A percentile compares a stretch with the other conserved stretches of the same genome.
Conservation (phyloP, 192 early-diverging fungal species). For the Podochytrium sp. region DNA sequence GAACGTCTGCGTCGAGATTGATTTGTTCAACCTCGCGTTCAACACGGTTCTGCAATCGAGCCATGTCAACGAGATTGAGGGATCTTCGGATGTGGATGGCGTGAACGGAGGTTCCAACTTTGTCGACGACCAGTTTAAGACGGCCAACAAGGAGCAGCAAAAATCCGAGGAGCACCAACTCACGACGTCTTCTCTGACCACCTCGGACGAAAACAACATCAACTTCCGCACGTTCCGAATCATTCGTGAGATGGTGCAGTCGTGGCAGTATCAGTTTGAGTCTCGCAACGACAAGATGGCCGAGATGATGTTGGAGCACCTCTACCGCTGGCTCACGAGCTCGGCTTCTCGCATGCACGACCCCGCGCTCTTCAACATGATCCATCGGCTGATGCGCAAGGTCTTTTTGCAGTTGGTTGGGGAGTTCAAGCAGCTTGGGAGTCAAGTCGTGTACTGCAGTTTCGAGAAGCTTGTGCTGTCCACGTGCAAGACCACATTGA, state of each 20-base stretch:
- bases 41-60: constrained; percentile 80
- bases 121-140: constrained; percentile 63
- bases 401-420: constrained; percentile 83
- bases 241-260: constrained; percentile 75
- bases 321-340: constrained; percentile 89
- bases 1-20: constrained; percentile 84
- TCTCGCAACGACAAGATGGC: constrained; percentile 62
- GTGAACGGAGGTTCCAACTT: constrained; percentile 36
- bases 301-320: constrained; percentile 70
- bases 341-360: constrained; percentile 77
- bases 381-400: constrained; percentile 89
- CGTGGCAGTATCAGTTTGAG: constrained; percentile 76
- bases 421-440: constrained; percentile 80
- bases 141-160: constrained; percentile 12
- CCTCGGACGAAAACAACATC: constrained; percentile 44
- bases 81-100: constrained; percentile 33
- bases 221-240: constrained; percentile 69
- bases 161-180: constrained; percentile 21
- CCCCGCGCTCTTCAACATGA: constrained; percentile 74
- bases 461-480: constrained; percentile 81
- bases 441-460: constrained; percentile 76
- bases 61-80: constrained; percentile 81
- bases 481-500: constrained; percentile 77
- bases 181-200: constrained; percentile 33
- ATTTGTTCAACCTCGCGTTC: constrained; percentile 77